These are phyloP conservation scores for Trypethelium eluteriae DNA, from an alignment of 495 filamentous ascomycete species.

Conservation along the genomic window DNA sequence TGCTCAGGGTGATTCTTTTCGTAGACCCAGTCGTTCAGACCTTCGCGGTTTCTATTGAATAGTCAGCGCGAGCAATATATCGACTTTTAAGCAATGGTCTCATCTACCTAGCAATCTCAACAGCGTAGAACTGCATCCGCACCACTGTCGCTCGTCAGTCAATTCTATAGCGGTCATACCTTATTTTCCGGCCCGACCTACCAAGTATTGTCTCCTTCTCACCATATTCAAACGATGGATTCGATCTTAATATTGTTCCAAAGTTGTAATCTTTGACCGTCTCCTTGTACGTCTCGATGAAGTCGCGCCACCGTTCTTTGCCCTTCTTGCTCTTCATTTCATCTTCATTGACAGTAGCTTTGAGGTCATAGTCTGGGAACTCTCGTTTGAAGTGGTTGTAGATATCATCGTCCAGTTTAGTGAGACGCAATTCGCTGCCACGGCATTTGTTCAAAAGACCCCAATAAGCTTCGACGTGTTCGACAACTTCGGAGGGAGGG, in stretches of 20 bases:
- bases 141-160: conserved; percentile 43
- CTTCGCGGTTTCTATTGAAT: conserved; percentile 60
- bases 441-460: conserved; percentile 80
- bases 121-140: conserved; percentile 97
- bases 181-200: conserved; percentile 29
- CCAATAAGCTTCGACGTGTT: conserved; percentile 97
- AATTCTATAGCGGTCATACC: neutral
- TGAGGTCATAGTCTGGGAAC: conserved; percentile 88
- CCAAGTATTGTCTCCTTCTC: conserved; percentile 89
- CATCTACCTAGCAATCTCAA: conserved; percentile 80
- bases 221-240: conserved; percentile 74
- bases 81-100: conserved; percentile 17
- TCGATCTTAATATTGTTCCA: conserved; percentile 78
- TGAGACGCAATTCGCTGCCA: conserved; percentile 79
- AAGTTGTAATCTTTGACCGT: conserved; percentile 95
- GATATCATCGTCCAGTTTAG: conserved; percentile 91
- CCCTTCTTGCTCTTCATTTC: conserved; percentile 95
- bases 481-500: conserved; percentile 53
- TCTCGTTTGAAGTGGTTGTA: conserved; percentile 73
- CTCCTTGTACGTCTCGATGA: conserved; percentile 89
- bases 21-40: conserved; percentile 94
- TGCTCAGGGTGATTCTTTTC: conserved; percentile 46
- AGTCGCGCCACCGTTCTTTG: conserved; percentile 93
- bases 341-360: conserved; percentile 73
- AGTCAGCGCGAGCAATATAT: conserved; percentile 4